Percentiles rank a stretch among this genome's conserved stretches.
These are phyloP conservation scores for Hypericum perforatum DNA, from an alignment of 345 rosid species.

Conservation along the genomic window DNA sequence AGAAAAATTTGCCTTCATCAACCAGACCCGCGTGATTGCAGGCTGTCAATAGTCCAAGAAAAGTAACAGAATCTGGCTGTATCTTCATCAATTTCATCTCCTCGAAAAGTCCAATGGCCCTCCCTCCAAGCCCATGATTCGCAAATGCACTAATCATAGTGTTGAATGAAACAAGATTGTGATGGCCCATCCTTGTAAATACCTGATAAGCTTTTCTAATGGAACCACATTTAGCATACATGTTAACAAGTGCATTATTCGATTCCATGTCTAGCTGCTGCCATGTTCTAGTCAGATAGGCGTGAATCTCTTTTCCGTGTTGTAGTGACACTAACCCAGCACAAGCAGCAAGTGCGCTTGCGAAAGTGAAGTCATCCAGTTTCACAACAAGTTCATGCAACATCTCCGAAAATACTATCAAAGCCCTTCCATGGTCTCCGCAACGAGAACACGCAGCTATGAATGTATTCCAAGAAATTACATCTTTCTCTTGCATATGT, in stretches of 20 bases:
- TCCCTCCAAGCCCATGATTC: conserved; percentile 43
- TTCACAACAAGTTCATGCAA: conserved; percentile 7
- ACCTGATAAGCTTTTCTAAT: conserved; percentile 25
- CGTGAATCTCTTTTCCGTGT: conserved; percentile 50
- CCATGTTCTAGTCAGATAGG: conserved; percentile 30
- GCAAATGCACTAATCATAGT: conserved; percentile 50
- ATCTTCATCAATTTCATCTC: conserved; percentile 31
- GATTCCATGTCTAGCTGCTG: conserved; percentile 34
- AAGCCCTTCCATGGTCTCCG: conserved; percentile 32
- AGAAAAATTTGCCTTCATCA: conserved; percentile 36
- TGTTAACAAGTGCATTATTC: conserved; percentile 45
- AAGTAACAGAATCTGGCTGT: conserved; percentile 48
- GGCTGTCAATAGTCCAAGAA: conserved; percentile 44
- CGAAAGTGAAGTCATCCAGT: conserved; percentile 44
- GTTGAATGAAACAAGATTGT: conserved; percentile 53
- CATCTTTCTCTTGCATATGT: conserved; percentile 34
- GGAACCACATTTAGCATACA: conserved; percentile 66
- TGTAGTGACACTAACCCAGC: conserved; percentile 39
- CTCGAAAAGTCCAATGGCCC: conserved; percentile 37
- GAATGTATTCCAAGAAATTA: conserved; percentile 46
- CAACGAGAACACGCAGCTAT: conserved; percentile 37
- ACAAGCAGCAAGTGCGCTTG: conserved; percentile 40
- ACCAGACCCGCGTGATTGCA: conserved; percentile 57
- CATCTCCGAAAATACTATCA: conserved; percentile 35
- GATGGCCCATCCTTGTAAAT: conserved; percentile 32